Base-by-base conservation (phyloP, 192 early-diverging fungal genomes). In the Diversispora eburnea region DNA sequence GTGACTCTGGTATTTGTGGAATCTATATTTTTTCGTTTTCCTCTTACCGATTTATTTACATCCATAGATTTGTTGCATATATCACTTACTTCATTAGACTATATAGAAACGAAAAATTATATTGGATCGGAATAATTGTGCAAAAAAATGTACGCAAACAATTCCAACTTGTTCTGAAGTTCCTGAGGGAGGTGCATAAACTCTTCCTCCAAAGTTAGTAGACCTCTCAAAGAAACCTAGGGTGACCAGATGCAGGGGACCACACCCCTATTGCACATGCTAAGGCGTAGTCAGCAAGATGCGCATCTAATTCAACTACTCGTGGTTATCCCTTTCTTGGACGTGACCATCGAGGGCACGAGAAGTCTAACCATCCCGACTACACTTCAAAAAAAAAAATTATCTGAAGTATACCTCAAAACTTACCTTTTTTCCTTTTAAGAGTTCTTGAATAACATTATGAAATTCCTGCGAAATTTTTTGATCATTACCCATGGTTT, bases 271-370 rank as follows among this genome's bases (percentile, higher is more conserved):
- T 65, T 22, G 63, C 39, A 15, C 25, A 41, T 43, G 13, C 63
- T 8, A 9, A 5, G 25, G 2, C 46, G 46, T 47, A 65, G 19
- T 9, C 8, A 58, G 10, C n/a, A 47, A 25, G 63, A 22, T 17
- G 41, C 61, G 17, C 61, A 63, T 43, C 61, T 15, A 45, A 63
- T 63, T 63, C 41, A 62, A 17, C 61, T 61, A 62, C 60, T 62
- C 39, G 42, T 7, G 60, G 60, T 17, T 17, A 12, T 7, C 60
- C 60, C 41, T 62, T 17, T 17, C 33, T 61, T 22, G 9, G 9
- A 41, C 60, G 41, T 41, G 7, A 13, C 9, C 33, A 62, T 41
- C 8, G 8, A 60, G 17, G 61, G 61, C 39, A 17, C 61, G 41
- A 63, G 41, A 63, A 41, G 33, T 41, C 41, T 12, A 41, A 33